Evolutionary conservation across 495 filamentous ascomycete species (phyloP).

Genomic region (Xylaria cubensis): DNA sequence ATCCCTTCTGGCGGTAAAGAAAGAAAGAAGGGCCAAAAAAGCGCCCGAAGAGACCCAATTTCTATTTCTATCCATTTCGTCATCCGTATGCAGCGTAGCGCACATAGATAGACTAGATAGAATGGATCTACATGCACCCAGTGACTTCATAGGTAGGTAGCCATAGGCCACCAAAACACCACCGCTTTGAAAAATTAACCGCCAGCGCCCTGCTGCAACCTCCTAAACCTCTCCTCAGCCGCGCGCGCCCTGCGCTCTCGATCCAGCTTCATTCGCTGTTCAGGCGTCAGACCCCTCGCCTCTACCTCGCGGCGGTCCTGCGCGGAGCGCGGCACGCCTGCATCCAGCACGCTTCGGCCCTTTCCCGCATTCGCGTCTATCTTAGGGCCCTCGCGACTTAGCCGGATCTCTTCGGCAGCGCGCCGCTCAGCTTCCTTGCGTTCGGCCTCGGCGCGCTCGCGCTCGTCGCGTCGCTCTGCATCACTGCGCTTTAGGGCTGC

Average conservation of each 20-base stretch:
- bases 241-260: constrained; percentile 82
- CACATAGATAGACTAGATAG: background rate
- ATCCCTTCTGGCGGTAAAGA: background rate
- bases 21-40: background rate
- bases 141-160: background rate
- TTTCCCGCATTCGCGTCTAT: constrained; percentile 48
- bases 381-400: constrained; percentile 58
- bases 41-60: too few species aligned
- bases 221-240: constrained; percentile 82
- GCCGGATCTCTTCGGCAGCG: constrained; percentile 67
- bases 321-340: constrained; percentile 65
- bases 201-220: constrained; percentile 54
- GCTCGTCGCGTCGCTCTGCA: constrained; percentile 66
- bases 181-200: too few species aligned
- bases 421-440: constrained; percentile 69
- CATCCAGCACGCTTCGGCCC: constrained; percentile 52
- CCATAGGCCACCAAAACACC: background rate
- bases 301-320: constrained; percentile 83
- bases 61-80: constrained; percentile 5
- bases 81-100: background rate
- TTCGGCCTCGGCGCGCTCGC: constrained; percentile 61
- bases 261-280: constrained; percentile 81
- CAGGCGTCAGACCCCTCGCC: constrained; percentile 79
- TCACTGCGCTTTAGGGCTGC: constrained; percentile 70
- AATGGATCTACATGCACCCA: background rate